Percentiles rank a stretch among this genome's conserved stretches.
Evolutionary conservation across 23 red algal genomes (phyloP).

Genomic region (Pyropia yezoensis): DNA sequence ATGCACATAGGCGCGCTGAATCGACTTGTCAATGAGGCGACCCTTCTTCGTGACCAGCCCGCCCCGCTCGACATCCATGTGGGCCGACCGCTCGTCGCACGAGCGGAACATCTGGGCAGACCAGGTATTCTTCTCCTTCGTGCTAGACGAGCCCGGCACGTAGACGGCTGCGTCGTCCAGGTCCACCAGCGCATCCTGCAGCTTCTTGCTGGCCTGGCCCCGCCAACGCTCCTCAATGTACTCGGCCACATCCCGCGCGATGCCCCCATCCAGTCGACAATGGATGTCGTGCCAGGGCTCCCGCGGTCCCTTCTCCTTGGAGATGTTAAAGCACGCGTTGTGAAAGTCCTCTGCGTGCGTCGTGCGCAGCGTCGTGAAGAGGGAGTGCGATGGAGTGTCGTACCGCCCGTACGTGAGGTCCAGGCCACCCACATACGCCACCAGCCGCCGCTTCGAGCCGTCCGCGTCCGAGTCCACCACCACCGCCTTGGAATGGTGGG

Average conservation of each 20-base stretch:
- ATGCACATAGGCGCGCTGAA: slow-evolving; percentile 60
- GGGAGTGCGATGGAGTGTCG: slow-evolving; percentile 40
- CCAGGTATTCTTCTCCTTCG: slow-evolving; percentile 12
- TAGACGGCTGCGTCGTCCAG: no score
- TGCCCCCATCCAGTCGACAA: slow-evolving; percentile 19
- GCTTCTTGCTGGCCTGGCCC: slow-evolving; percentile 17
- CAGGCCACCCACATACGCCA: slow-evolving; percentile 52
- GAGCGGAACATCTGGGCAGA: slow-evolving; percentile 59
- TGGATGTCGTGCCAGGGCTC: slow-evolving; percentile 72
- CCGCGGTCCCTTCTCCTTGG: slow-evolving; percentile 22
- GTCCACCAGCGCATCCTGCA: no score
- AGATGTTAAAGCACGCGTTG: slow-evolving; percentile 41
- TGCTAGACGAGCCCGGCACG: no score
- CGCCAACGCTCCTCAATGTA: slow-evolving; percentile 59
- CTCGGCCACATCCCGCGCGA: slow-evolving; percentile 26
- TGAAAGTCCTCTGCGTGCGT: slow-evolving; percentile 45
- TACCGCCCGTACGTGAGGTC: slow-evolving; percentile 51
- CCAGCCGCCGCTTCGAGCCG: slow-evolving; percentile 13
- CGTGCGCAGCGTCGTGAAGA: slow-evolving; percentile 20
- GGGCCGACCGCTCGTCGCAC: slow-evolving; percentile 48
- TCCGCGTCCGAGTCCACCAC: slow-evolving; percentile 28
- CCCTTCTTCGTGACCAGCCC: slow-evolving; percentile 51
- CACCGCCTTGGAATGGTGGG: slow-evolving; percentile 46
- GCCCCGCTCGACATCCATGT: slow-evolving; percentile 17
- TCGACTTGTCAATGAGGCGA: slow-evolving; percentile 33